These are phyloP conservation scores for Scutellaria minor DNA, from an alignment of 257 asterid species.

Conservation along the genomic window DNA sequence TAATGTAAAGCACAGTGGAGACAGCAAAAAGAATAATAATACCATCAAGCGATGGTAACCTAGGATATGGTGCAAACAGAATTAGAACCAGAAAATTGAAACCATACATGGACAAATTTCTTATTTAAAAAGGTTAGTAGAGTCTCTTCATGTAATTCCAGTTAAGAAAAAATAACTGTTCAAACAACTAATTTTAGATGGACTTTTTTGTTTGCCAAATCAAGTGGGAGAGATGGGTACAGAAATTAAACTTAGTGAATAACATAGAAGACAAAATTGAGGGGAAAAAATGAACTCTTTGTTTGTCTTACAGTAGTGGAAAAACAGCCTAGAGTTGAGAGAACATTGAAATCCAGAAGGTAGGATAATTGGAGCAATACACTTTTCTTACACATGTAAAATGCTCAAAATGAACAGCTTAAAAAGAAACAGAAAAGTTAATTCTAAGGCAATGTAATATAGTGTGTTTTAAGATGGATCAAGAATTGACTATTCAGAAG, in stretches of 20 bases:
- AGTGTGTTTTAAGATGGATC: conserved; percentile 8
- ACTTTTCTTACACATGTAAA: conserved; percentile 9
- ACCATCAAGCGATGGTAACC: conserved; percentile 14
- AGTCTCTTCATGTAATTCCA: conserved; percentile 13
- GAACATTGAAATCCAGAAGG: background rate
- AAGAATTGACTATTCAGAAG: conserved; percentile 8
- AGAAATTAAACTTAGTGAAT: background rate
- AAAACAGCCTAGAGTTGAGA: too few species aligned
- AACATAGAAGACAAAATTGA: background rate
- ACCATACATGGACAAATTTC: background rate
- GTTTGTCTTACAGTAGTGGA: background rate
- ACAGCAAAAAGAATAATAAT: background rate
- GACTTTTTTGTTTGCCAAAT: background rate
- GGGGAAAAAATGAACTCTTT: background rate
- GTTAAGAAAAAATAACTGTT: background rate
- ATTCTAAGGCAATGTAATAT: background rate
- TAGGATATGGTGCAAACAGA: conserved; percentile 18
- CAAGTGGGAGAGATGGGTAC: background rate
- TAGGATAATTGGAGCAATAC: background rate
- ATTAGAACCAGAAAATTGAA: conserved; percentile 22
- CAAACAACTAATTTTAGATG: background rate
- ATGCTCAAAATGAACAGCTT: background rate
- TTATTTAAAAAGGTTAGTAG: background rate
- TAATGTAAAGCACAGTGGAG: conserved; percentile 12
- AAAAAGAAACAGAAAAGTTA: background rate